Conservation (phyloP, 2,329 filamentous ascomycete genomes). For the Neofusicoccum laricinum region DNA sequence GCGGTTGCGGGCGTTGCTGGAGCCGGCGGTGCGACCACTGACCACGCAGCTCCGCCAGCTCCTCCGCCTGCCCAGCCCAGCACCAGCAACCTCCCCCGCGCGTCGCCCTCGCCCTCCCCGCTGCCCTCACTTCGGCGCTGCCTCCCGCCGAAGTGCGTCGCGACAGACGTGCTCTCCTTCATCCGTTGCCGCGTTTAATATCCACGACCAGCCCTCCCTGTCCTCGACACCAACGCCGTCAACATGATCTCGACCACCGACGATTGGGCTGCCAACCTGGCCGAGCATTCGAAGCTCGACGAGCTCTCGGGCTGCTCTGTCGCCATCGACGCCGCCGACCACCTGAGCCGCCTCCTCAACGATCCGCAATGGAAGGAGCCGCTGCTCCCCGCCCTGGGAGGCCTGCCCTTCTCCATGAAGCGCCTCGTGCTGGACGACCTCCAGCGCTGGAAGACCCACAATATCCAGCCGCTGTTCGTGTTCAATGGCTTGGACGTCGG, state of each 20-base stretch:
- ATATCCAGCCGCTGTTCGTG: constrained; percentile 79
- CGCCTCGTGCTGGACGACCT: constrained; percentile 74
- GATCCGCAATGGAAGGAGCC: constrained; percentile 69
- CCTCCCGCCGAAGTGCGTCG: constrained; percentile 4
- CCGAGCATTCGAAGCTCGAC: constrained; percentile 60
- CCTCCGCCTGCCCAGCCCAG: not conserved
- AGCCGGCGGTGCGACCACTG: not conserved
- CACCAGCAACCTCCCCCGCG: not conserved
- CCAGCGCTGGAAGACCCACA: constrained; percentile 64
- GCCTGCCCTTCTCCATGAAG: constrained; percentile 76
- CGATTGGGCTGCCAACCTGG: constrained; percentile 55
- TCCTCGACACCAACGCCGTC: constrained; percentile 1
- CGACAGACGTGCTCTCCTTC: constrained; percentile 7
- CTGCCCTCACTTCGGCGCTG: not conserved
- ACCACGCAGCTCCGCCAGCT: constrained; percentile 11
- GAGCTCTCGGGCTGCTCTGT: constrained; percentile 72
- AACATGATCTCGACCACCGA: constrained; percentile 51
- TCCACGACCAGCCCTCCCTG: constrained; percentile 17
- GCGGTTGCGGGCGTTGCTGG: not conserved
- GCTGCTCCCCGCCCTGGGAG: constrained; percentile 83
- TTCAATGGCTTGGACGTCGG: constrained; percentile 85
- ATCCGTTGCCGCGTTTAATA: not conserved
- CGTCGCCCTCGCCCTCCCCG: not conserved
- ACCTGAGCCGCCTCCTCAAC: constrained; percentile 75
- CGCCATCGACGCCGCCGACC: constrained; percentile 87